These are phyloP conservation scores for Cytidiella melzeri DNA, from an alignment of 768 basidiomycete genomes.

Conservation along the genomic window DNA sequence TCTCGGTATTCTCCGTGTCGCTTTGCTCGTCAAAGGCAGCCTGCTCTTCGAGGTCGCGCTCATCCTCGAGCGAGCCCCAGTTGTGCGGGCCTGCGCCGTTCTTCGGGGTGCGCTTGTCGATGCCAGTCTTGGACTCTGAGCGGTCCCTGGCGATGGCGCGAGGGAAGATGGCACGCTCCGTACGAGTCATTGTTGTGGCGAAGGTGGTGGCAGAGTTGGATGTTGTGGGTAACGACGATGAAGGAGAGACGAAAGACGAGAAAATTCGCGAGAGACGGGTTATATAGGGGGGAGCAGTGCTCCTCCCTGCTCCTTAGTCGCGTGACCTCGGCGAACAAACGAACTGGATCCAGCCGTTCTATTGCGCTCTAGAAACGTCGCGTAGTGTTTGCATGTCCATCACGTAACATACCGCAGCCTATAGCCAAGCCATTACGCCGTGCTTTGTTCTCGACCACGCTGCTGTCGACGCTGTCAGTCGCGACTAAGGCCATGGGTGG, in stretches of 20 bases:
- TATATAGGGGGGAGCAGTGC: background rate
- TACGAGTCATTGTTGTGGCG: constrained; percentile 65
- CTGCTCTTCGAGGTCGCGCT: constrained; percentile 52
- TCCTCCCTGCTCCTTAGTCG: background rate
- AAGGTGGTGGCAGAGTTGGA: background rate
- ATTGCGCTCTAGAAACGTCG: background rate
- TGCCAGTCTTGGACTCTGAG: constrained; percentile 71
- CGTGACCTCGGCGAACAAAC: background rate
- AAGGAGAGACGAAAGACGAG: background rate
- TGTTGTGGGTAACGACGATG: background rate
- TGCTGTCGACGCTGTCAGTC: too few relatives aligned
- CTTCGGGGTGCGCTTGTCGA: constrained; percentile 68
- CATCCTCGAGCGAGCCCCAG: constrained; percentile 73
- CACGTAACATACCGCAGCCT: too few relatives aligned
- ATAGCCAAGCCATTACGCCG: too few relatives aligned
- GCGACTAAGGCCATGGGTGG: too few relatives aligned
- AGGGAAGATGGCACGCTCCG: constrained; percentile 64
- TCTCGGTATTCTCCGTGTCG: constrained; percentile 33
- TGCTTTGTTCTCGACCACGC: too few relatives aligned
- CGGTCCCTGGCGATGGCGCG: constrained; percentile 73
- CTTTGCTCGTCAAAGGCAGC: constrained; percentile 52
- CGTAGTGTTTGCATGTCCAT: too few relatives aligned
- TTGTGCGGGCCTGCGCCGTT: constrained; percentile 77
- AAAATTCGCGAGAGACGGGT: background rate
- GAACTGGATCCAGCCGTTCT: background rate